Evolutionary conservation across 805 yeast genomes (phyloP), one percentile per base, ranked within the genome.

Genomic region (Ogataea paradorogensis): DNA sequence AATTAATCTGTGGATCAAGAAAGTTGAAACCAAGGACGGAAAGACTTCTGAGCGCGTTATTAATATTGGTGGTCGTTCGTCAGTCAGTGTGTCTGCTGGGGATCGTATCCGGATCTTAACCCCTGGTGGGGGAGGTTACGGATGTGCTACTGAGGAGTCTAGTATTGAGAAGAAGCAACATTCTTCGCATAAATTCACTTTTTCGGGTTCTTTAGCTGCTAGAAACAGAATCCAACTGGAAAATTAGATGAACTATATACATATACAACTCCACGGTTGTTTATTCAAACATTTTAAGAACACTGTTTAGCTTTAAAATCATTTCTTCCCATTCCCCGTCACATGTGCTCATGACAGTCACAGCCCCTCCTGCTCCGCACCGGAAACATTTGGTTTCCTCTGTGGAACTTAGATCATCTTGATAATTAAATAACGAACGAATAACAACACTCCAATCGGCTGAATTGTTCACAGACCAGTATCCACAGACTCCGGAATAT

Each of bases 331-430:
- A 86, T 61, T 93, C 99, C 2, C 82, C 91, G 16, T 76, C 77
- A n/a, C 71, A 67, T 18, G 86, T 79, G 57, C 96, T 87, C 45
- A 93, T 67, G 2, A 89, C 90, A 0, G 98, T 93, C 31, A 93
- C 80, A 13, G 98, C 99, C 4, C 99, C 99, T 11, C 99, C 99
- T 7, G 99, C 99, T 1, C 99, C 99, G 39, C 91, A 77, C 46
- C 88, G 70, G 95, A 96, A 93, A 2, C 65, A 63, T 10, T 53
- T 47, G 1, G 47, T 46, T 2, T 39, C 42, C 4, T 52, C 54
- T 1, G 31, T 34, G 9, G 33, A 33, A 13, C 38, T 31, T 10
- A 56, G 27, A 50, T 81, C 88, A 26, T 72, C 65, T 16, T 65
- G 55, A 58, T 87, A 85, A 42, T 76, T 75, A 59, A 78, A 88